These are phyloP conservation scores for Aristolochia fimbriata DNA, from an alignment of 164 flowering plant species.

Conservation along the genomic window DNA sequence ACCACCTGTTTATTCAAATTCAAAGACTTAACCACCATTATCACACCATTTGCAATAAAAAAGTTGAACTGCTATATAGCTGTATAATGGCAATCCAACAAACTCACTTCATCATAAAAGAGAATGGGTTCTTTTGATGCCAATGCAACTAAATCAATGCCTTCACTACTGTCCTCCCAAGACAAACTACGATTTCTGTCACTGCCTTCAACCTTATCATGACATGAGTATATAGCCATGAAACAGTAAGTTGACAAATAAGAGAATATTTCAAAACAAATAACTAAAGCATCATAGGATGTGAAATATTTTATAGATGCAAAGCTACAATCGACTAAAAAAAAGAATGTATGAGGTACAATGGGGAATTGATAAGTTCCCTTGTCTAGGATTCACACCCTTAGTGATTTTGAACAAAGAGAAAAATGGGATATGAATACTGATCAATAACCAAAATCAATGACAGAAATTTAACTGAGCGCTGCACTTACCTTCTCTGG, in stretches of 20 bases:
- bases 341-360: too few relatives aligned
- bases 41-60: too few relatives aligned
- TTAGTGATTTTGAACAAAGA: too few relatives aligned
- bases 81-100: background rate
- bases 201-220: constrained; percentile 21
- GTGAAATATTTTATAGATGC: background rate
- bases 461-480: background rate
- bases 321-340: too few relatives aligned
- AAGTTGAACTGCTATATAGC: too few relatives aligned
- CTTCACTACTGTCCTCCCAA: constrained; percentile 74
- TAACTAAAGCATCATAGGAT: background rate
- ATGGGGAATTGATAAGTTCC: too few relatives aligned
- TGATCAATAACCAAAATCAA: background rate
- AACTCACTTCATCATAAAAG: constrained; percentile 85
- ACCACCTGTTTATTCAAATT: constrained; percentile 47
- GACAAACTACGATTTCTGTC: constrained; percentile 23
- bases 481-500: constrained; percentile 34
- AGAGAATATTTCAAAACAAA: background rate
- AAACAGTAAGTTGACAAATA: background rate
- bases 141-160: constrained; percentile 66
- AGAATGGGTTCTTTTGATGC: constrained; percentile 90
- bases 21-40: background rate
- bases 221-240: too few relatives aligned
- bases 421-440: background rate
- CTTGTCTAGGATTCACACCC: too few relatives aligned